Percentiles rank a stretch among this genome's conserved stretches.
Conservation (phyloP, 495 filamentous ascomycete genomes). For the Cercophora sp. region DNA sequence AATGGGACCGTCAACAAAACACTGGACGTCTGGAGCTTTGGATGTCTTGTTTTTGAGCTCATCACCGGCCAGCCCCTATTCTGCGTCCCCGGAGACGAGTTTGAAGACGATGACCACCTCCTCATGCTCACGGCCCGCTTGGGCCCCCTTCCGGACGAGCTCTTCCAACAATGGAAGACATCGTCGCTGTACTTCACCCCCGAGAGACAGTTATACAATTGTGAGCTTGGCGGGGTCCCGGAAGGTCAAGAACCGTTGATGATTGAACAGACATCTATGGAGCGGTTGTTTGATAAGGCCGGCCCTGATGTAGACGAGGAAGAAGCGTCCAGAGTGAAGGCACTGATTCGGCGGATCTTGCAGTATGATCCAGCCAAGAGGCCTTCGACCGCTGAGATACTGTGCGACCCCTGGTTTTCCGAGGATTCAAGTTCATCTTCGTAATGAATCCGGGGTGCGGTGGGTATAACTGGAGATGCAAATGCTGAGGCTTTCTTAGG, state of each 20-base stretch:
- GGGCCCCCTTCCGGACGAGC: background rate
- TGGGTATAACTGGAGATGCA: too few species aligned
- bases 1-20: background rate
- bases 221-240: background rate
- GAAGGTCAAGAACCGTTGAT: background rate
- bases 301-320: background rate
- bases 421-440: background rate
- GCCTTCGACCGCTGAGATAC: background rate
- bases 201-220: background rate
- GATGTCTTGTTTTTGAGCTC: constrained; percentile 4
- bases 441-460: too few species aligned
- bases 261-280: background rate
- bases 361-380: background rate
- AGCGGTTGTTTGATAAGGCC: background rate
- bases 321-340: background rate
- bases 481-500: too few species aligned
- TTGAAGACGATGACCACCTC: constrained; percentile 3
- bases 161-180: background rate
- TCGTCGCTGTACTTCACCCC: background rate
- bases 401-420: background rate
- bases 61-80: constrained; percentile 1
- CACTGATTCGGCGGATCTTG: background rate
- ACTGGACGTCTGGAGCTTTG: constrained; percentile 3
- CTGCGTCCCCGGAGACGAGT: background rate
- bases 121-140: background rate